Evolutionary conservation across 768 basidiomycete species (phyloP).

Genomic region (Tylopilus rubrobrunneus): DNA sequence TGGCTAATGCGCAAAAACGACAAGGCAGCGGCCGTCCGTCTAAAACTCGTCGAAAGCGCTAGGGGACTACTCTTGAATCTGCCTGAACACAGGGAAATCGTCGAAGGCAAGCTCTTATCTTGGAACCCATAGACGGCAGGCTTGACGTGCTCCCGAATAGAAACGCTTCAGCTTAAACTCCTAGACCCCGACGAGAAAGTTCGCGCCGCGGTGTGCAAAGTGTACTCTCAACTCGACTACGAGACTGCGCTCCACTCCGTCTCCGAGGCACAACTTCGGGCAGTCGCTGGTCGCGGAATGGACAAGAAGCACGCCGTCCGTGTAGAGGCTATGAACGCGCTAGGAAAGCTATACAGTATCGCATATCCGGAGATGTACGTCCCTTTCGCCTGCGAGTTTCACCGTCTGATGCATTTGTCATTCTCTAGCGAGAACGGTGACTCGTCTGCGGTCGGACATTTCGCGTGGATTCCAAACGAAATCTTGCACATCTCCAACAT

Average conservation of each 20-base stretch:
- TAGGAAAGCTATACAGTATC: slow-evolving; percentile 74
- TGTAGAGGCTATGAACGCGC: slow-evolving; percentile 67
- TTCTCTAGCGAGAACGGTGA: slow-evolving; percentile 72
- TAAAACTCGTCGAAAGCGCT: slow-evolving; percentile 74
- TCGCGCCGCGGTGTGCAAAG: slow-evolving; percentile 75
- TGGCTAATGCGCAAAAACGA: slow-evolving; percentile 84
- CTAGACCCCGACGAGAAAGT: slow-evolving; percentile 90
- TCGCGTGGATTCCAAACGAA: slow-evolving; percentile 88
- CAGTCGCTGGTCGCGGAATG: slow-evolving; percentile 64
- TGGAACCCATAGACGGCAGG: not conserved
- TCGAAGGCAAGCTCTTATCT: slow-evolving; percentile 61
- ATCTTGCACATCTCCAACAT: slow-evolving; percentile 57
- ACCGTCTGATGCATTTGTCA: not conserved
- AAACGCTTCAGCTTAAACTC: slow-evolving; percentile 59
- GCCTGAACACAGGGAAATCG: slow-evolving; percentile 58
- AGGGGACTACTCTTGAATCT: slow-evolving; percentile 58
- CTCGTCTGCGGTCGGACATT: slow-evolving; percentile 65
- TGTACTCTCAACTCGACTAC: slow-evolving; percentile 83
- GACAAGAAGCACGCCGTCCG: slow-evolving; percentile 83
- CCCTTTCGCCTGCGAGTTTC: not conserved
- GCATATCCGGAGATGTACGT: slow-evolving; percentile 90
- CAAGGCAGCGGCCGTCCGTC: slow-evolving; percentile 62
- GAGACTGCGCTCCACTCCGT: slow-evolving; percentile 87
- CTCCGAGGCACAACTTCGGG: slow-evolving; percentile 53
- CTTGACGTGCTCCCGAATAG: slow-evolving; percentile 33